Evolutionary conservation across 345 rosid species (phyloP), one percentile per base, ranked within the genome.

Genomic region (Sisymbrium irio): DNA sequence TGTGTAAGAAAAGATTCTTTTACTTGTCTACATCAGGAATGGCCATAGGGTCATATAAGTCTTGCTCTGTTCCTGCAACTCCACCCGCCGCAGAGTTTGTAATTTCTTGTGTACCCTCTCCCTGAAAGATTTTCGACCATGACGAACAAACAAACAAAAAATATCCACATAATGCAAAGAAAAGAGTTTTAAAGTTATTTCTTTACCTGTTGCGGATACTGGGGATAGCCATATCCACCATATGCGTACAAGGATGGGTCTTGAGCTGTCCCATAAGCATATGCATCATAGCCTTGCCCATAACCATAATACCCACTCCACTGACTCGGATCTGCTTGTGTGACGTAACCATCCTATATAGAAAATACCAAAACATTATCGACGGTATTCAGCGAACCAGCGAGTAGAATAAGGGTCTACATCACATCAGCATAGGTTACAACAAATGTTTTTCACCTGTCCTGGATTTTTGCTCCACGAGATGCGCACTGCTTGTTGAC

Each of bases 291-390:
- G 41, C 96, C 96, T 80, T 95, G 99, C 45, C 91, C 97, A 67
- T 95, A 95, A 79, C 93, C 94, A 68, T 95, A 95, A 62, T 95
- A 90, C 14, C 96, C 91, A 58, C 65, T 83, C 98, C 99, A 95
- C 35, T 88, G 99, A 83, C 47, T 89, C 4, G 85, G 90, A 85
- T 95, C 97, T n/a, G 85, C 89, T 82, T 88, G 97, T 67, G 87
- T 71, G 32, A 72, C 87, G 87, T 86, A 84, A 65, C 86, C 76
- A 30, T 95, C 99, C 99, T 95, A 53, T 64, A 71, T 64, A 71
- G 66, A 33, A 77, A 72, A 51, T 13, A 63, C 50, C 75, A 80
- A 75, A 32, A 59, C 6, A 70, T 60, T 36, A 74, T 35, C 54
- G 75, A 53, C 50, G 5, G 20, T 40, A 57, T 28, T 59, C 49